Evolutionary conservation across 495 filamentous ascomycete species (phyloP), one percentile per base, ranked within the genome.

Genomic region (Letharia columbiana): DNA sequence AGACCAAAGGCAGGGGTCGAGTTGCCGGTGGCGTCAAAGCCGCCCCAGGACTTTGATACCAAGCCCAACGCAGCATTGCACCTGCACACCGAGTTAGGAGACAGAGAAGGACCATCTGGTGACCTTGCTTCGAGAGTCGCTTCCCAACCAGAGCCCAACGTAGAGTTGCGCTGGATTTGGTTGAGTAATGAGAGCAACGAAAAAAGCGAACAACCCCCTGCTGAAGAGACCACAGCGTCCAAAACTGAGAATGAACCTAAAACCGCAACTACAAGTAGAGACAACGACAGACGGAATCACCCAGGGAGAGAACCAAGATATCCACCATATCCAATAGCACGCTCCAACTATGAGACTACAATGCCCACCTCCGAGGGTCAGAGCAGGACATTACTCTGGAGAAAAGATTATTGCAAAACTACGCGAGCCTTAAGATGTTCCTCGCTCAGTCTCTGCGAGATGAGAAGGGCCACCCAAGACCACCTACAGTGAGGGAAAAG

Each of bases 401-500:
- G 72, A 88, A 89, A 57, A 77, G 83, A 40, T 76, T 98, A 39
- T 82, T 83, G 17, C 87, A 92, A 71, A 95, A 98, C 76, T 96
- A 96, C 76, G 73, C 84, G 35, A 83, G 89, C 2, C 80, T 98
- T 63, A 90, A 86, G 75, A 82, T 84, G 72, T 96, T 90, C 70
- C 81, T 98, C 37, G 83, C 83, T 28, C 81, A 83, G 28, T 84
- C 86, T 3, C 80, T 90, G 49, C 84, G 83, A 67, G 88, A 94
- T 73, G 90, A 93, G 69, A 86, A 88, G 67, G 81, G 83, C 35
- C 87, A 86, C 67, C 84, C 85, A 47, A 85, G 87, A 69, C 87
- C 90, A 37, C 96, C 92, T 76, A 88, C 89, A 74, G 94, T 95
- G 50, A 84, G 91, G 61, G 94, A 97, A 76, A 98, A 98, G 78